Conservation (phyloP, 2,329 filamentous ascomycete genomes). For the Scytalidium sp. region DNA sequence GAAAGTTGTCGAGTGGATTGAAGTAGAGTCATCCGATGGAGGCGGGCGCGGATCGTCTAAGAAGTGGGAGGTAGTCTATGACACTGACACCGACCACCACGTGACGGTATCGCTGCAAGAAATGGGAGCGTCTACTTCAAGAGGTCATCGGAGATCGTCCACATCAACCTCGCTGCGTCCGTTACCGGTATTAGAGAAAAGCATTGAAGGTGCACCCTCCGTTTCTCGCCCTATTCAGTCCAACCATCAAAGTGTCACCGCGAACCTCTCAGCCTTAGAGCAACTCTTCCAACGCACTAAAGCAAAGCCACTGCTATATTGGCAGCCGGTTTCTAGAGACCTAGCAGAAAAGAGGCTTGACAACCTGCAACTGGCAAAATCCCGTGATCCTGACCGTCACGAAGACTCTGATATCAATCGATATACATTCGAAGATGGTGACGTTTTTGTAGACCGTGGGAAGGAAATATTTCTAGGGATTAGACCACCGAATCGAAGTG, state of each 20-base stretch:
- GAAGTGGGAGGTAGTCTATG: conserved; percentile 75
- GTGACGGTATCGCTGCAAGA: conserved; percentile 57
- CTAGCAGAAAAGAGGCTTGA: conserved; percentile 64
- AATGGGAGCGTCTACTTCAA: conserved; percentile 14
- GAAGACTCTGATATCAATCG: conserved; percentile 48
- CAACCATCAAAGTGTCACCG: conserved; percentile 28
- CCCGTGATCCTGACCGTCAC: conserved; percentile 32
- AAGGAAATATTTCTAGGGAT: conserved; percentile 67
- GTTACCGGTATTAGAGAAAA: conserved; percentile 25
- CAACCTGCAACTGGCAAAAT: conserved; percentile 44
- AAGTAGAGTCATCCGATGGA: conserved; percentile 52
- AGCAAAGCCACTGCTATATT: conserved; percentile 64
- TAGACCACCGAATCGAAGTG: conserved; percentile 42
- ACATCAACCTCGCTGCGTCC: conserved; percentile 26
- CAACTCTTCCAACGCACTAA: conserved; percentile 57
- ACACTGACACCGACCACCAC: conserved; percentile 49
- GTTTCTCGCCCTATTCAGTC: conserved; percentile 26
- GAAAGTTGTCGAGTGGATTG: conserved; percentile 70
- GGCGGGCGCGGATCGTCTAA: conserved; percentile 36
- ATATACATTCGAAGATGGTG: conserved; percentile 69
- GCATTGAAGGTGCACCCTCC: conserved; percentile 25
- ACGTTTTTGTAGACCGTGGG: conserved; percentile 67
- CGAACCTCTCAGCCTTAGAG: conserved; percentile 37
- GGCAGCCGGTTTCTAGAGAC: conserved; percentile 58
- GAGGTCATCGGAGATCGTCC: conserved; percentile 18